These are phyloP conservation scores for Penium margaritaceum DNA, from an alignment of 139 green algal genomes.

Conservation along the genomic window DNA sequence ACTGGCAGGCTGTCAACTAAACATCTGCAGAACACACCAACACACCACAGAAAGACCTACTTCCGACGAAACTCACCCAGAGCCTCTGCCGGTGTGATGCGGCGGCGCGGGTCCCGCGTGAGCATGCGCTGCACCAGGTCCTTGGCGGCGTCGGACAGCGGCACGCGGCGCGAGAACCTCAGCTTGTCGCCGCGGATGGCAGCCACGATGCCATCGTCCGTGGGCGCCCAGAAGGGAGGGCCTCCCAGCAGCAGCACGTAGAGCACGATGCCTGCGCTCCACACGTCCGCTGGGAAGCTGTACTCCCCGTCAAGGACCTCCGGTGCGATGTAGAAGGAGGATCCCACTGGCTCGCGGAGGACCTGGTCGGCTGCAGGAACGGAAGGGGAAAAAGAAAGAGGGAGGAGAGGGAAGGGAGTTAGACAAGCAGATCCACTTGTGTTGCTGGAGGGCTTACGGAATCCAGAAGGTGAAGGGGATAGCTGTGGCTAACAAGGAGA, in stretches of 20 bases:
- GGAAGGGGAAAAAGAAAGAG: too few species aligned
- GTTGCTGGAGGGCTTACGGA: too few species aligned
- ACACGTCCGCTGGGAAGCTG: neutral
- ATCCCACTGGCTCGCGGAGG: too few species aligned
- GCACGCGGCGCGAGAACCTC: neutral
- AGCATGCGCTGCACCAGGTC: conserved; percentile 5
- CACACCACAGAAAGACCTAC: too few species aligned
- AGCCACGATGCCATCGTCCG: neutral
- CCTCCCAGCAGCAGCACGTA: neutral
- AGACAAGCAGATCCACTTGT: too few species aligned
- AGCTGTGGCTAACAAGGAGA: too few species aligned
- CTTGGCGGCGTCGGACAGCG: neutral
- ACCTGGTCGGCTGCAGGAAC: too few species aligned
- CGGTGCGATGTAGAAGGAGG: neutral
- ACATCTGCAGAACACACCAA: too few species aligned
- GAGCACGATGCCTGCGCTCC: neutral
- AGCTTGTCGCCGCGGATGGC: neutral
- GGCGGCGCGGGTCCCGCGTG: neutral
- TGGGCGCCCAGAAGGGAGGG: neutral
- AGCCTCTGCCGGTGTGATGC: neutral
- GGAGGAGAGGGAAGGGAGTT: too few species aligned
- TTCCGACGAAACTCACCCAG: conserved; percentile 6
- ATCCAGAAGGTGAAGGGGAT: too few species aligned
- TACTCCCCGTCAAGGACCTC: neutral
- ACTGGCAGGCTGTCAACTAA: too few species aligned